Conservation (phyloP, 1,139 yeast genomes). For the Lodderomyces orthopsilosis region DNA sequence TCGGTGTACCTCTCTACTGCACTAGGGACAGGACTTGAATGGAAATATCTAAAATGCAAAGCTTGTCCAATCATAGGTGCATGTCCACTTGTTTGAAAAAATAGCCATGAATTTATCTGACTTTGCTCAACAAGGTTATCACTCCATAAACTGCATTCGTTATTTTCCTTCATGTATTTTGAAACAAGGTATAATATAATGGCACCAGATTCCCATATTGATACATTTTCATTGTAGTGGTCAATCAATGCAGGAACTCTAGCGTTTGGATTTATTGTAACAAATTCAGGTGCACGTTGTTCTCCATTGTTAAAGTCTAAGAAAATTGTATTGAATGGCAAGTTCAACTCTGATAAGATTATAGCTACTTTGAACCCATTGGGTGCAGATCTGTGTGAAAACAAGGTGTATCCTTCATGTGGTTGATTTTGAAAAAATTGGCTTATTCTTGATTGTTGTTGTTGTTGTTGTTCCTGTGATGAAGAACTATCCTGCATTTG, state of each 20-base stretch:
- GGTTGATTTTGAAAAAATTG: slow-evolving; percentile 79
- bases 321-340: slow-evolving; percentile 77
- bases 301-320: slow-evolving; percentile 88
- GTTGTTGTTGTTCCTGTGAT: slow-evolving; percentile 17
- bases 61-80: slow-evolving; percentile 99
- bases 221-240: slow-evolving; percentile 72
- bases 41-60: slow-evolving; percentile 87
- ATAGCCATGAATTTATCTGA: slow-evolving; percentile 86
- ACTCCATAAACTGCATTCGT: slow-evolving; percentile 74
- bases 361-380: slow-evolving; percentile 96
- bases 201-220: slow-evolving; percentile 95
- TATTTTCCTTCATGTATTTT: slow-evolving; percentile 60
- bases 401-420: slow-evolving; percentile 78
- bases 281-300: slow-evolving; percentile 91
- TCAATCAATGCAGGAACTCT: slow-evolving; percentile 93
- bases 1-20: slow-evolving; percentile 91
- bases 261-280: slow-evolving; percentile 89
- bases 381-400: slow-evolving; percentile 91
- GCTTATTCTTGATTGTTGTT: slow-evolving; percentile 57
- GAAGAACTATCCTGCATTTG: slow-evolving; percentile 17
- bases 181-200: slow-evolving; percentile 75
- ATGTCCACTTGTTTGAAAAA: slow-evolving; percentile 93
- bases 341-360: slow-evolving; percentile 77
- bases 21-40: slow-evolving; percentile 79
- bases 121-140: slow-evolving; percentile 77